Conservation (phyloP, 108 stramenopile genomes). For the Cyclotella sp. region DNA sequence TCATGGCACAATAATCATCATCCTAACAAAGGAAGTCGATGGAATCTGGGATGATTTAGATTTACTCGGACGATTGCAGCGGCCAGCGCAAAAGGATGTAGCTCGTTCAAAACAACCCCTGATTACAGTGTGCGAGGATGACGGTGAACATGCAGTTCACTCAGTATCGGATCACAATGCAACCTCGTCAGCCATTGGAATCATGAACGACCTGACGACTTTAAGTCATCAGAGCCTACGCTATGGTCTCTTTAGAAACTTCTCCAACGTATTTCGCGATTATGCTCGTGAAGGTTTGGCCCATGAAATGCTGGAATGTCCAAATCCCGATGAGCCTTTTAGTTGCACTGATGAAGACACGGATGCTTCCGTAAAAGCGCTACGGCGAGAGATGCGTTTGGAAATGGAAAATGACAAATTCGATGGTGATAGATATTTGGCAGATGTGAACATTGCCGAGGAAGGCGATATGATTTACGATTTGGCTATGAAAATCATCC, state of each 20-base stretch:
- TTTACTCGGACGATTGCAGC: slow-evolving; percentile 71
- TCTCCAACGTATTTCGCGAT: slow-evolving; percentile 76
- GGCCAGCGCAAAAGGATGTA: slow-evolving; percentile 27
- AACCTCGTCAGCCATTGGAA: slow-evolving; percentile 5
- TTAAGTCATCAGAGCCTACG: slow-evolving; percentile 29
- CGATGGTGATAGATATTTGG: slow-evolving; percentile 79
- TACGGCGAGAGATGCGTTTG: slow-evolving; percentile 60
- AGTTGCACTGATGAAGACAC: background rate
- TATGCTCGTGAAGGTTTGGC: slow-evolving; percentile 79
- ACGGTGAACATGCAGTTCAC: slow-evolving; percentile 20
- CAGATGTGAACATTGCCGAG: slow-evolving; percentile 60
- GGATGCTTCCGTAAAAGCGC: slow-evolving; percentile 14
- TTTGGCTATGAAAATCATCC: slow-evolving; percentile 67
- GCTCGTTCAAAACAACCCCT: background rate
- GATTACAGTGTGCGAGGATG: slow-evolving; percentile 19
- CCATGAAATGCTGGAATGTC: slow-evolving; percentile 79
- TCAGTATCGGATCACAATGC: slow-evolving; percentile 1
- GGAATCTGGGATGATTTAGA: slow-evolving; percentile 84
- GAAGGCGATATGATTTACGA: slow-evolving; percentile 61
- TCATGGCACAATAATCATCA: slow-evolving; percentile 49
- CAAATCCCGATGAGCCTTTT: slow-evolving; percentile 63
- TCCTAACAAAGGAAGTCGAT: slow-evolving; percentile 53
- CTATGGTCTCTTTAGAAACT: slow-evolving; percentile 79
- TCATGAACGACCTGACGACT: slow-evolving; percentile 32
- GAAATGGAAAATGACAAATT: slow-evolving; percentile 76